Base-by-base conservation (phyloP, 148 eudicot species). In the Chenopodium album region DNA sequence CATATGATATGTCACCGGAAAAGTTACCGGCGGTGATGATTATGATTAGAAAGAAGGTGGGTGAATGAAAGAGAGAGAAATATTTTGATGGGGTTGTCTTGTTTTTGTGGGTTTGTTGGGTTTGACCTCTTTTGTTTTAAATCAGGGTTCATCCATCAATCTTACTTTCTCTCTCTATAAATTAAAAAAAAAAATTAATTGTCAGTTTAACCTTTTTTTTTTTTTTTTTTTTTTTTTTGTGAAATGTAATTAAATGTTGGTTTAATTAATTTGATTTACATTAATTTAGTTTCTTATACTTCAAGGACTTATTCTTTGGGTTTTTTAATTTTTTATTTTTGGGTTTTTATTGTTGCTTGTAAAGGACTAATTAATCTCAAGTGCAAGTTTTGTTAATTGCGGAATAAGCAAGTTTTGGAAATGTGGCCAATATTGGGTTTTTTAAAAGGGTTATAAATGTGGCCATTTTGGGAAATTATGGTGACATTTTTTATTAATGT, bases 91-190 rank as follows among this genome's bases (percentile, higher is more conserved):
- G 37, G 68, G 83, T 76, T 78, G 56, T 50, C 47, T 41, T 29
- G 56, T 70, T 59, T 41, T 31, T 47, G 44, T 71, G 74, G 72
- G 80, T 50, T 9, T 81, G 75, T 54, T 81, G 84, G 71, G 78
- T 79, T 77, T 85, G 87, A 77, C 86, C 81, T 85, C 26, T 67
- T 56, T 85, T 85, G 81, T 76, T 88, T 81, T 81, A 83, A 74
- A 70, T 77, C 66, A 87, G 88, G 91, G 85, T 90, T 89, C 78
- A 78, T 62, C 50, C 17, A 50, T 50, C n/a, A 41, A 4, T 65
- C 59, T 47, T 46, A 20, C 65, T 73, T 68, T 67, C 50, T 68
- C 50, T 67, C 34, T 76, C 68, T 66, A 14, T 11, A 47, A 74
- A 16, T 52, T 54, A 29, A 62, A 11, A 64, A 12, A 4, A 6